Percentiles rank a stretch among this genome's conserved stretches.
phyloP scores from a whole-genome alignment of 1,284 basidiomycete genomes.

The Trametes pubescens region DNA sequence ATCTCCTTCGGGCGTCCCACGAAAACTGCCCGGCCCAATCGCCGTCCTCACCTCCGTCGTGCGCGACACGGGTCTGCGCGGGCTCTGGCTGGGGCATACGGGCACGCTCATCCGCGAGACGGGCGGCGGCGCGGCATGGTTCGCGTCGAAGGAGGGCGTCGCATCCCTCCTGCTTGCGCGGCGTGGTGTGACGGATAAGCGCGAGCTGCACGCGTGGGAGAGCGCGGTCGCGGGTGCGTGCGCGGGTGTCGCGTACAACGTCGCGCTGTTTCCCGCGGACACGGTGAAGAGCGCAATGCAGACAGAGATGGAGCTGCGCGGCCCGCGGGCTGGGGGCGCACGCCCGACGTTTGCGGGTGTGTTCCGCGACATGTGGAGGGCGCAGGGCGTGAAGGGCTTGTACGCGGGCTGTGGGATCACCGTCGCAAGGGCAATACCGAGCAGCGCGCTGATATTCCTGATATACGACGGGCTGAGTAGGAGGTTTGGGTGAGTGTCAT shows the following conservation, averaged over 20 bases:
- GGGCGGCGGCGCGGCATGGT: constrained; percentile 90
- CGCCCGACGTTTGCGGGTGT: constrained; percentile 72
- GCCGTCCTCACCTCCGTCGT: constrained; percentile 72
- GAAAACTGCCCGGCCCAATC: constrained; percentile 67
- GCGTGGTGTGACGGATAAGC: constrained; percentile 44
- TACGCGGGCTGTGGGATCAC: constrained; percentile 98
- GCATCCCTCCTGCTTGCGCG: constrained; percentile 63
- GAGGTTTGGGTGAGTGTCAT: constrained; percentile 53
- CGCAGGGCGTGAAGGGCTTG: constrained; percentile 84
- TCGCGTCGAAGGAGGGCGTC: constrained; percentile 83
- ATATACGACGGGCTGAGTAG: constrained; percentile 84
- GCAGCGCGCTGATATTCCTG: constrained; percentile 91
- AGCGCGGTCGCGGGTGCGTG: constrained; percentile 87
- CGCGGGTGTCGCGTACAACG: constrained; percentile 89
- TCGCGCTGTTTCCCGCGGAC: constrained; percentile 92
- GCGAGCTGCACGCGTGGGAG: constrained; percentile 79
- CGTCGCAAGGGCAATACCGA: constrained; percentile 86
- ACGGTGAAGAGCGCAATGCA: constrained; percentile 96
- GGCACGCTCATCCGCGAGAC: constrained; percentile 90
- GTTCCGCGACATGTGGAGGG: constrained; percentile 77
- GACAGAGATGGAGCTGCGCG: constrained; percentile 87
- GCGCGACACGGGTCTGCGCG: constrained; percentile 71
- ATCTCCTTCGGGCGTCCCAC: constrained; percentile 30
- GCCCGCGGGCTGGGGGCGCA: constrained; percentile 50
- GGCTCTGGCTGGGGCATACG: constrained; percentile 89